phyloP scores from a whole-genome alignment of 2,329 filamentous ascomycete species.

The Epichloe glyceriae region DNA sequence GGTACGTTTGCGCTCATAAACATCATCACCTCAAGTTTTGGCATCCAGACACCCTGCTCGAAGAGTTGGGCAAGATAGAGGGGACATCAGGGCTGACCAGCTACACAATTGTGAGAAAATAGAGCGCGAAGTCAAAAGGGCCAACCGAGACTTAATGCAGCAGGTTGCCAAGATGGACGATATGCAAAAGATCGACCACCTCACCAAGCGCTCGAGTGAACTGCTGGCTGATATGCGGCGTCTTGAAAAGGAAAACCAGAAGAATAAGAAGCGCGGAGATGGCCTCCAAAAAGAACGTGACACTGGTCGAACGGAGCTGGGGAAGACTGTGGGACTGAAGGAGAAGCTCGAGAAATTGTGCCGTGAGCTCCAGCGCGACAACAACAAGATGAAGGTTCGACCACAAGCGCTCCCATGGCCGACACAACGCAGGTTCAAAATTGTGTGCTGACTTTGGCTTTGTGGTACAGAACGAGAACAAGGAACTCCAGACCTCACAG shows the following conservation, averaged over 20 bases:
- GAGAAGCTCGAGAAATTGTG: slow-evolving; percentile 96
- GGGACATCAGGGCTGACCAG: not conserved
- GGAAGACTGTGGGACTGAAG: slow-evolving; percentile 80
- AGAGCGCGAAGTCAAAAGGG: slow-evolving; percentile 92
- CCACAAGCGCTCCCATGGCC: slow-evolving; percentile 9
- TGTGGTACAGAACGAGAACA: slow-evolving; percentile 65
- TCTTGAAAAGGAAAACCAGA: slow-evolving; percentile 83
- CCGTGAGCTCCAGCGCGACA: slow-evolving; percentile 86
- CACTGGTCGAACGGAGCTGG: slow-evolving; percentile 72
- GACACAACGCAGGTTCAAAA: not conserved
- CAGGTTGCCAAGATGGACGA: slow-evolving; percentile 87
- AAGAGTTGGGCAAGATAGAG: not conserved
- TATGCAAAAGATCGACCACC: slow-evolving; percentile 77
- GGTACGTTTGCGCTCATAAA: slow-evolving; percentile 35
- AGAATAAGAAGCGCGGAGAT: slow-evolving; percentile 91
- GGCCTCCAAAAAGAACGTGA: slow-evolving; percentile 95
- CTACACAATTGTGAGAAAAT: slow-evolving; percentile 5
- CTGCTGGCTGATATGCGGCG: slow-evolving; percentile 91
- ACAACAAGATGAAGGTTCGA: slow-evolving; percentile 88
- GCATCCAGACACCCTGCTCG: not conserved
- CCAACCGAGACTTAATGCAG: slow-evolving; percentile 78
- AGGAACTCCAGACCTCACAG: slow-evolving; percentile 75
- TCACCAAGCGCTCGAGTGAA: slow-evolving; percentile 85
- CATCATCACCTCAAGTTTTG: not conserved
- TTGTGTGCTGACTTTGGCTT: slow-evolving; percentile 12